Evolutionary conservation across 495 filamentous ascomycete species (phyloP), one percentile per base, ranked within the genome.

Genomic region (Aspergillus bridgeri): DNA sequence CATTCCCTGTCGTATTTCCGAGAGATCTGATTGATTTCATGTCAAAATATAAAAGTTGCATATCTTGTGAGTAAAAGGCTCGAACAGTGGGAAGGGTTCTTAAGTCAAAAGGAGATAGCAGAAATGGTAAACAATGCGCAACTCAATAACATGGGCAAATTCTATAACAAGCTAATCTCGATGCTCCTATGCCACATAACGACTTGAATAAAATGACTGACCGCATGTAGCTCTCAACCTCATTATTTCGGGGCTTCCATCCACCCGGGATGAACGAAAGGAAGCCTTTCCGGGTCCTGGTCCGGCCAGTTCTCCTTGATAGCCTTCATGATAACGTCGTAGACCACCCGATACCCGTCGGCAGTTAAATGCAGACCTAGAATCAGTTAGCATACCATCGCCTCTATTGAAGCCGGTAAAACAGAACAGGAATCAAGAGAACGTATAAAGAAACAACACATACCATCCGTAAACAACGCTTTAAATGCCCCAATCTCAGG

Each of bases 311-410:
- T 75, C 54, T 66, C 60, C 50, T 65, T 59, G 55, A 90, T 83
- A 3, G 73, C 59, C 56, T 80, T 71, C 70, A 82, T 78, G 18
- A 87, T 53, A 58, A 81, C 75, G 7, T 81, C 71, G 59, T 75
- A 88, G 22, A 88, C 70, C 48, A 89, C 65, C 43, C 75, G 69
- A 60, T 89, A 89, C 29, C 80, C 87, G 49, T 70, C 66, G 2
- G 83, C 76, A n/a, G 75, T 79, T 55, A 89, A 81, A 72, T 90
- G 87, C 50, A 90, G 69, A 8, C 85, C 85, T 88, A 49, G 18
- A 43, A 33, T 24, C 48, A 21, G 61, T 2, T 25, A 27, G 62
- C 66, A 27, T 61, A 54, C 43, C 43, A 46, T n/a, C 13, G 9
- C 43, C 2, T n/a, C 3, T 46, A 3, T 29, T 9, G 1, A 9